Conservation (phyloP, 805 yeast genomes). For the Spathaspora girioi region DNA sequence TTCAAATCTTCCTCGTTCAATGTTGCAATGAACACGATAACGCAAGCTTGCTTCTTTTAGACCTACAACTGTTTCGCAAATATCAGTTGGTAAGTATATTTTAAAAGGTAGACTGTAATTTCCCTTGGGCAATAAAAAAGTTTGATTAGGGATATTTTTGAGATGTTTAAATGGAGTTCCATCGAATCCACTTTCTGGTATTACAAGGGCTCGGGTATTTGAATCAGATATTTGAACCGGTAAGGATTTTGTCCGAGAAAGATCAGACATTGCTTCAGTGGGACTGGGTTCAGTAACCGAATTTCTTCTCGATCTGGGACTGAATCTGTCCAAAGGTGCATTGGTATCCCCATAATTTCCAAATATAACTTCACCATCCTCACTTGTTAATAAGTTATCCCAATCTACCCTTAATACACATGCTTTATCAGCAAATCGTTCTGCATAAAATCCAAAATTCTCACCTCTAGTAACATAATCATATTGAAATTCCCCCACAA, state of each 20-base stretch:
- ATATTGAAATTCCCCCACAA: constrained; percentile 42
- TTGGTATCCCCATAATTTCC: constrained; percentile 42
- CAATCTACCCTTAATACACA: constrained; percentile 43
- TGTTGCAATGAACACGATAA: constrained; percentile 40
- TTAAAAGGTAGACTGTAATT: constrained; percentile 50
- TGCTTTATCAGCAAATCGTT: constrained; percentile 34
- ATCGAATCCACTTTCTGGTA: constrained; percentile 36
- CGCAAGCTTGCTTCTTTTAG: constrained; percentile 38
- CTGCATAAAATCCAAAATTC: constrained; percentile 21
- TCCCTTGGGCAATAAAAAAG: constrained; percentile 46
- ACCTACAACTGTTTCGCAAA: constrained; percentile 52
- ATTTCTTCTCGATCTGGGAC: constrained; percentile 13
- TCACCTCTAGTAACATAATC: constrained; percentile 36
- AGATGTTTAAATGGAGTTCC: constrained; percentile 42
- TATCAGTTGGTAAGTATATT: constrained; percentile 41
- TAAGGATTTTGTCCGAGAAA: constrained; percentile 27
- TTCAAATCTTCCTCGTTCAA: constrained; percentile 42
- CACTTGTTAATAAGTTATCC: constrained; percentile 42
- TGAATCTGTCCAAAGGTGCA: constrained; percentile 17
- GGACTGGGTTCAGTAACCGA: constrained; percentile 23
- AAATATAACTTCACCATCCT: constrained; percentile 33
- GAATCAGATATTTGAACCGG: constrained; percentile 19
- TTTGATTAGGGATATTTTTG: constrained; percentile 20
- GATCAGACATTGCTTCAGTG: constrained; percentile 22
- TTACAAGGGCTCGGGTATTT: constrained; percentile 12